These are phyloP conservation scores for Capsicum rhomboideum DNA, from an alignment of 257 asterid species.

Conservation along the genomic window DNA sequence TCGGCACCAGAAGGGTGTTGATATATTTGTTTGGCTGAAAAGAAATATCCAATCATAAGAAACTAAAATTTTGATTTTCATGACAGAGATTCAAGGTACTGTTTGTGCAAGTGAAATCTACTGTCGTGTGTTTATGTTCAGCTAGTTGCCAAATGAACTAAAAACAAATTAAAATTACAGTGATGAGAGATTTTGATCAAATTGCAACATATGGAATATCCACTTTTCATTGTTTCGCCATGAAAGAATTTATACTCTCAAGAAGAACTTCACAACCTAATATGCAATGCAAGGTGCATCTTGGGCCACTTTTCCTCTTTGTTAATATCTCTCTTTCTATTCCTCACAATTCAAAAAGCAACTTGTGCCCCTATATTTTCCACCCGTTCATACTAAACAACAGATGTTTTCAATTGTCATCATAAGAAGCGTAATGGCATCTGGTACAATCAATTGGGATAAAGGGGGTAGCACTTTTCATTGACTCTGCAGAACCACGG, in stretches of 20 bases:
- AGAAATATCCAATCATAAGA: slow-evolving; percentile 5
- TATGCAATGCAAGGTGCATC: no score
- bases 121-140: neutral
- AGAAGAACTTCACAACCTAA: no score
- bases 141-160: neutral
- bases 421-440: neutral
- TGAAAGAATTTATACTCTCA: neutral
- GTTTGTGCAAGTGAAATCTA: slow-evolving; percentile 1
- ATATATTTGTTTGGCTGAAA: slow-evolving; percentile 72
- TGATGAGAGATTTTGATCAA: neutral
- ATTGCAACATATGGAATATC: neutral
- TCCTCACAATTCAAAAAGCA: neutral
- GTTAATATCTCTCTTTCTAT: neutral
- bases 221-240: neutral
- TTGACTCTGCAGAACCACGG: neutral
- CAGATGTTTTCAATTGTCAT: neutral
- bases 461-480: neutral
- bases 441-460: neutral
- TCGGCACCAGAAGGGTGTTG: slow-evolving; percentile 73
- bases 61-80: neutral
- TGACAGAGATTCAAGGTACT: neutral
- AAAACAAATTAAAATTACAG: neutral
- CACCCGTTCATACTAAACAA: neutral
- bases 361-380: neutral
- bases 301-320: neutral